Base-by-base conservation (phyloP, 257 asterid genomes). In the Nicotiana paniculata region DNA sequence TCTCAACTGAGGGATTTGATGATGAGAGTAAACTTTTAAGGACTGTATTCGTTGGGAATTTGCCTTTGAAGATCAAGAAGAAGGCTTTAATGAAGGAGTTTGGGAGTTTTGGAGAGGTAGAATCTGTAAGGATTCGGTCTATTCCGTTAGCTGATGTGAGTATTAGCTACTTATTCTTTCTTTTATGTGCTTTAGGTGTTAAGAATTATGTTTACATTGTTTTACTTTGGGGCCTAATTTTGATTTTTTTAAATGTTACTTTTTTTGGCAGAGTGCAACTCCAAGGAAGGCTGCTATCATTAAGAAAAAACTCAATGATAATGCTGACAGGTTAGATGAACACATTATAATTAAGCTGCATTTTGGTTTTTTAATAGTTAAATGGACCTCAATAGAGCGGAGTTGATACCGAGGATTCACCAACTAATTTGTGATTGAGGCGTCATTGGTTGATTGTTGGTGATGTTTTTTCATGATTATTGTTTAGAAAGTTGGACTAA, bases 21-120 rank as follows among this genome's bases (percentile, higher is more conserved):
- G 99, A 96, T 81, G 99, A 96, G 85, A 84, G 79, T 61, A 94
- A 96, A 94, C 92, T 94, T 17, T 78, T 92, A 46, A 94, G 98
- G 88, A 94, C 98, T 80, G 90, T 94, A n/a, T 94, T 96, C 77
- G 97, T 93, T 32, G 98, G 99, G 81, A 96, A 96, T 85, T 90
- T 96, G 85, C 96, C 97, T 0, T 82, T 94, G 83, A 96, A 93
- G 88, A 82, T 90, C 51, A 96, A 93, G 94, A 96, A 96, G 83
- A 96, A 94, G 63, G 93, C 82, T 17, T 81, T 96, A 76, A n/a
- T 83, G 4, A 93, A 88, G 90, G 98, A 92, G 90, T 96, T 96
- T 86, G 83, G 83, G 51, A 84, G 84, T 90, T 96, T 91, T 81
- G 98, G 99, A 53, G 99, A 94, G 87, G 90, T 96, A 5, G 99